Conservation (phyloP, 225 moss, liverwort and hornwort species). For the Rhytidiadelphus loreus region DNA sequence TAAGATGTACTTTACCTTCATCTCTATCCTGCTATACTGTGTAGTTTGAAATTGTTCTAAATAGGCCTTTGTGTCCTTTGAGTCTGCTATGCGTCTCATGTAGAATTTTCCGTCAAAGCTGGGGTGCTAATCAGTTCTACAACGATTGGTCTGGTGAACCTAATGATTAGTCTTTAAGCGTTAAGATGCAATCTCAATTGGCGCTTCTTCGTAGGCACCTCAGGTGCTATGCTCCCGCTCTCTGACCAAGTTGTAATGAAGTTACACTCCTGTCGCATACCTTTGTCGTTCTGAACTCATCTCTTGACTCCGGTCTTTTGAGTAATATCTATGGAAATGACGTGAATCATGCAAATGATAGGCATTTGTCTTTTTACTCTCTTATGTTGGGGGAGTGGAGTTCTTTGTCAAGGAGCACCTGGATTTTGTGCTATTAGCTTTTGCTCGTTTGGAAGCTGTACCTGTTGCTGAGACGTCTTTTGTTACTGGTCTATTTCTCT, state of each 20-base stretch:
- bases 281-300: not conserved
- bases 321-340: not conserved
- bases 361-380: not conserved
- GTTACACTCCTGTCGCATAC: not conserved
- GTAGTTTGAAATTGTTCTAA: not conserved
- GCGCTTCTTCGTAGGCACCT: not conserved
- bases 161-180: not conserved
- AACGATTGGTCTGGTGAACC: not conserved
- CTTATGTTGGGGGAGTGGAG: not conserved
- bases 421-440: not conserved
- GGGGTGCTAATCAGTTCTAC: not conserved
- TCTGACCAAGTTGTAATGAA: not conserved
- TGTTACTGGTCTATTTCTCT: not conserved
- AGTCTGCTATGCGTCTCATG: not conserved
- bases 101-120: not conserved
- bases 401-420: not conserved
- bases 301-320: not conserved
- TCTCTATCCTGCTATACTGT: not conserved
- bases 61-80: not conserved
- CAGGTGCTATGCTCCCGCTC: not conserved
- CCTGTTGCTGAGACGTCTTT: not conserved
- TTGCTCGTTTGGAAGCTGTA: not conserved
- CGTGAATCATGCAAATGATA: not conserved
- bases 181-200: not conserved
- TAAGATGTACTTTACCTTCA: not conserved